A percentile compares a stretch with the other conserved stretches of the same genome.
Conservation (phyloP, 1,284 basidiomycete genomes). For the Chondrostereum purpureum region DNA sequence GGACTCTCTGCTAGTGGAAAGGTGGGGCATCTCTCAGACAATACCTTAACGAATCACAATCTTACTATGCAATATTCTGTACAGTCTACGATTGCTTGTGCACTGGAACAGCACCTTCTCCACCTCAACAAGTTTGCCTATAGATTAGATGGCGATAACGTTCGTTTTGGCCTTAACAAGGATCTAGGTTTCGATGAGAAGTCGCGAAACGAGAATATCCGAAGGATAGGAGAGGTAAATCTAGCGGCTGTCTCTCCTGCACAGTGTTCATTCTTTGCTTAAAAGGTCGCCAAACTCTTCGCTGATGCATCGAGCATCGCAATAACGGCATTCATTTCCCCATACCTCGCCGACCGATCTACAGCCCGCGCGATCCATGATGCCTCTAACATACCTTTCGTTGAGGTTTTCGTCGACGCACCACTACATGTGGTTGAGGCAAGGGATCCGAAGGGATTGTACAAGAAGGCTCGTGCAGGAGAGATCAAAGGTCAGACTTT, state of each 20-base stretch:
- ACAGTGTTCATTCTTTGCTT: conserved; percentile 1
- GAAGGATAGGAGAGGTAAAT: conserved; percentile 89
- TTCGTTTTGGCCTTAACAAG: conserved; percentile 96
- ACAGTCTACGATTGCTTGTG: conserved; percentile 95
- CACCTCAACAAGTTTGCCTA: conserved; percentile 84
- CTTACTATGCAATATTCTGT: conserved; percentile 2
- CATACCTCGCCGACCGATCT: conserved; percentile 86
- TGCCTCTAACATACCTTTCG: conserved; percentile 68
- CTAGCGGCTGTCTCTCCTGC: conserved; percentile 1
- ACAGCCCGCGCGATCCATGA: conserved; percentile 83
- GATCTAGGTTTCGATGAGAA: conserved; percentile 96
- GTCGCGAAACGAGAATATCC: conserved; percentile 96
- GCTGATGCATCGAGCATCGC: conserved; percentile 82
- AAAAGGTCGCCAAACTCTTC: conserved; percentile 89
- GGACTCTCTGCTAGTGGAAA: conserved; percentile 89
- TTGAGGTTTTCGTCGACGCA: conserved; percentile 95
- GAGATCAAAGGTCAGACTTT: conserved; percentile 81
- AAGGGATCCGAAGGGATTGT: conserved; percentile 96
- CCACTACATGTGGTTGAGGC: conserved; percentile 84
- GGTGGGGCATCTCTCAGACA: conserved; percentile 33
- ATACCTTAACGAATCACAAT: conserved; percentile 1
- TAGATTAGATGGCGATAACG: conserved; percentile 95
- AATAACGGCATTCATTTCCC: conserved; percentile 97
- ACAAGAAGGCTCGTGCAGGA: conserved; percentile 94
- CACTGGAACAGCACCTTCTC: conserved; percentile 93